Evolutionary conservation across 345 rosid species (phyloP).

Genomic region (Turnera subulata): DNA sequence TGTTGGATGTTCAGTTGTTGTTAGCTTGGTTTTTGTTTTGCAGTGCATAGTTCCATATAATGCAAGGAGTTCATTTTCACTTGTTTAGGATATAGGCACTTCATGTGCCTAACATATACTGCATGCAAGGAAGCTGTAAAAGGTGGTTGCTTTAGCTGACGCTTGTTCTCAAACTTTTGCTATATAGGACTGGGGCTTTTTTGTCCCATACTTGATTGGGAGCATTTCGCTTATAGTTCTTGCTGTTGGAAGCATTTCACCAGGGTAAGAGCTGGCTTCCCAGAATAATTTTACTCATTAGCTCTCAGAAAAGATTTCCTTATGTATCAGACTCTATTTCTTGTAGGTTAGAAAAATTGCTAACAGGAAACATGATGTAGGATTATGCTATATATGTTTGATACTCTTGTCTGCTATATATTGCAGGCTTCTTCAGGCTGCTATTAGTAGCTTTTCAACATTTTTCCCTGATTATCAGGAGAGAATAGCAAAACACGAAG

Average conservation of each 20-base stretch:
- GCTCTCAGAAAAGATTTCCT: neutral
- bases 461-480: slow-evolving; percentile 89
- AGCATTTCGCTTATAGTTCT: slow-evolving; percentile 83
- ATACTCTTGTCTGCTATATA: slow-evolving; percentile 5
- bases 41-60: too few relatives aligned
- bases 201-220: slow-evolving; percentile 82
- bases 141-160: neutral
- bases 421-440: slow-evolving; percentile 83
- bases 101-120: neutral
- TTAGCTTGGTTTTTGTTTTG: too few relatives aligned
- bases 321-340: neutral
- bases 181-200: slow-evolving; percentile 95
- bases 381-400: slow-evolving; percentile 12
- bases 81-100: too few relatives aligned
- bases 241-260: slow-evolving; percentile 83
- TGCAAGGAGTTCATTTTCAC: too few relatives aligned
- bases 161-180: neutral
- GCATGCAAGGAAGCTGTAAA: neutral
- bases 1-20: too few relatives aligned
- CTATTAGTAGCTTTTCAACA: slow-evolving; percentile 66
- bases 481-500: slow-evolving; percentile 80
- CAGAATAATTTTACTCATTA: neutral
- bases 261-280: slow-evolving; percentile 51
- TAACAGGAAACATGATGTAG: neutral
- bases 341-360: neutral